Evolutionary conservation across 1,139 yeast species (phyloP).

Genomic region (Kurtzmaniella quercitrusa): DNA sequence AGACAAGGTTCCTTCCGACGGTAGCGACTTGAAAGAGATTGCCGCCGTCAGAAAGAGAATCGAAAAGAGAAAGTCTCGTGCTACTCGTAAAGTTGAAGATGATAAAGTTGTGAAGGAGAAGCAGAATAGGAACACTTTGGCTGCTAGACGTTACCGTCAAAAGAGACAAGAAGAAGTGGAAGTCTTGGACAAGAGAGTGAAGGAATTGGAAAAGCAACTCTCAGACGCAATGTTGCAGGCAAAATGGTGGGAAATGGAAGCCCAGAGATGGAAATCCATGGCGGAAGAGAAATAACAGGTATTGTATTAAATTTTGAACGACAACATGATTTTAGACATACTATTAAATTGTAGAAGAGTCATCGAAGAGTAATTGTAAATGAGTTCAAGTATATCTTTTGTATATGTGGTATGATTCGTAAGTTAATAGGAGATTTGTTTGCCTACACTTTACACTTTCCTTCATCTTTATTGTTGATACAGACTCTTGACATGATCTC

Average conservation of each 20-base stretch:
- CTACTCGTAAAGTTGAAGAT: not conserved
- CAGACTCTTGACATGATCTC: not conserved
- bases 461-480: not conserved
- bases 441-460: not conserved
- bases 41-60: not conserved
- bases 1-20: not conserved
- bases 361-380: too few species aligned
- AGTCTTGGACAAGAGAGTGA: slow-evolving; percentile 14
- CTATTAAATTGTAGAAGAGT: not conserved
- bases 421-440: too few species aligned
- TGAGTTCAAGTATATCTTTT: too few species aligned
- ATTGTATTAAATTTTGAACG: not conserved
- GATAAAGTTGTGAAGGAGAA: not conserved
- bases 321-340: not conserved
- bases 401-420: too few species aligned
- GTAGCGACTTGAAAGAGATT: not conserved
- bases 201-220: slow-evolving; percentile 14
- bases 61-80: not conserved
- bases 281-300: slow-evolving; percentile 6
- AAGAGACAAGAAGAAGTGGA: slow-evolving; percentile 16
- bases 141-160: slow-evolving; percentile 18
- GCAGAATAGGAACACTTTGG: slow-evolving; percentile 14
- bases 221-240: slow-evolving; percentile 11
- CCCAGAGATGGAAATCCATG: slow-evolving; percentile 10
- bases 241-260: slow-evolving; percentile 20